Conservation (phyloP, 2,329 filamentous ascomycete species). For the Monosporascus sp. region DNA sequence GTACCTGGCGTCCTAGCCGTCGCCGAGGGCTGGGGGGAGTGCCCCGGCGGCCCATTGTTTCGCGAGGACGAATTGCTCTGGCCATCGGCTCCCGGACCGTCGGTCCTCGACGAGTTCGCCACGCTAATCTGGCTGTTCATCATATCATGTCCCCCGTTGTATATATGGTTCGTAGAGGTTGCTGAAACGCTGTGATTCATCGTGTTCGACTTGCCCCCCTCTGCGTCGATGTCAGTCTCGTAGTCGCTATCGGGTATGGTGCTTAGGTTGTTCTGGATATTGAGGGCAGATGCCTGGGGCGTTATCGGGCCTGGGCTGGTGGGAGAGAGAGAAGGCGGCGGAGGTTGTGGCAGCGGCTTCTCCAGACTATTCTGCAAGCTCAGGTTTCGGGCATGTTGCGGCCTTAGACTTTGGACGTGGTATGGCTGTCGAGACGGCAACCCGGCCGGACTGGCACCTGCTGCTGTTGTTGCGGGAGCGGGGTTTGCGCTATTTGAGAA, state of each 20-base stretch:
- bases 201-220: constrained; percentile 36
- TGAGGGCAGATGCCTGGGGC: constrained; percentile 13
- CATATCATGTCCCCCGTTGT: constrained; percentile 34
- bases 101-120: constrained; percentile 37
- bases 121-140: constrained; percentile 44
- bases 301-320: constrained; percentile 24
- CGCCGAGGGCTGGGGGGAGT: constrained; percentile 49
- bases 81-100: constrained; percentile 37
- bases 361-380: constrained; percentile 53
- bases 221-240: constrained; percentile 27
- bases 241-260: constrained; percentile 29
- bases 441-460: constrained; percentile 7
- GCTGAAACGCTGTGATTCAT: constrained; percentile 43
- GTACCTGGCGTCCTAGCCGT: constrained; percentile 31
- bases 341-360: constrained; percentile 52
- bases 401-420: constrained; percentile 13
- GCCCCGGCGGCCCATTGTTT: constrained; percentile 51
- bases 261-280: constrained; percentile 16
- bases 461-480: constrained; percentile 4
- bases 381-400: constrained; percentile 49
- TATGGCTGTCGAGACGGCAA: constrained; percentile 7
- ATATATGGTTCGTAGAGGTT: constrained; percentile 27
- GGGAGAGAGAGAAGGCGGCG: constrained; percentile 33
- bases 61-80: constrained; percentile 43
- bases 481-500: constrained; percentile 17